phyloP scores from a whole-genome alignment of 441 rosid genomes.

The Melianthus villosus region DNA sequence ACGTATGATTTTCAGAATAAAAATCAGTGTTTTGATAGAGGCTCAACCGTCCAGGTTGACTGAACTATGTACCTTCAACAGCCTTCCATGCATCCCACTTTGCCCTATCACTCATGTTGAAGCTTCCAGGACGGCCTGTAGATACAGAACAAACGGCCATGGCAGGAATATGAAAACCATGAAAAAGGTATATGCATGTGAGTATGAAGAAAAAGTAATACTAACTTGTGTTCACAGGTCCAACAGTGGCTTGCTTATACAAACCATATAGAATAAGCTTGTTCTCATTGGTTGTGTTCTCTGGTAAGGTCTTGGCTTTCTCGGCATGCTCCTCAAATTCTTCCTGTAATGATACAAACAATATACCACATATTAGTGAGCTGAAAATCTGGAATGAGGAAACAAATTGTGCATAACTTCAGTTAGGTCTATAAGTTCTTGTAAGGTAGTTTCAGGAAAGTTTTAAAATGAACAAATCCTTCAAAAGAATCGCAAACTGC shows the following conservation, averaged over 20 bases:
- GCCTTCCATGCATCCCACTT: constrained; percentile 99
- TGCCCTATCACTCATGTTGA: constrained; percentile 52
- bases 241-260: constrained; percentile 68
- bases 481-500: too few relatives aligned
- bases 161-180: neutral
- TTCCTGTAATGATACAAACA: too few relatives aligned
- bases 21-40: neutral
- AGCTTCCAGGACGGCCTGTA: constrained; percentile 75
- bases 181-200: neutral
- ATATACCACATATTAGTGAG: too few relatives aligned
- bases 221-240: constrained; percentile 62
- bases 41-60: neutral
- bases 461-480: too few relatives aligned
- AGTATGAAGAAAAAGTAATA: neutral
- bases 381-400: too few relatives aligned
- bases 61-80: constrained; percentile 45
- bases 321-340: constrained; percentile 73
- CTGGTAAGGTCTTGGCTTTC: constrained; percentile 46
- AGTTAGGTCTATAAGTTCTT: too few relatives aligned
- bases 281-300: constrained; percentile 43
- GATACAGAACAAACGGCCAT: neutral
- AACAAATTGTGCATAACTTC: too few relatives aligned
- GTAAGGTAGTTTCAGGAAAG: too few relatives aligned
- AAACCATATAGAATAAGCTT: constrained; percentile 81
- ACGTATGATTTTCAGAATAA: neutral